Base-by-base conservation (phyloP, 768 basidiomycete species). In the Boletus pseudo-olivaceus region DNA sequence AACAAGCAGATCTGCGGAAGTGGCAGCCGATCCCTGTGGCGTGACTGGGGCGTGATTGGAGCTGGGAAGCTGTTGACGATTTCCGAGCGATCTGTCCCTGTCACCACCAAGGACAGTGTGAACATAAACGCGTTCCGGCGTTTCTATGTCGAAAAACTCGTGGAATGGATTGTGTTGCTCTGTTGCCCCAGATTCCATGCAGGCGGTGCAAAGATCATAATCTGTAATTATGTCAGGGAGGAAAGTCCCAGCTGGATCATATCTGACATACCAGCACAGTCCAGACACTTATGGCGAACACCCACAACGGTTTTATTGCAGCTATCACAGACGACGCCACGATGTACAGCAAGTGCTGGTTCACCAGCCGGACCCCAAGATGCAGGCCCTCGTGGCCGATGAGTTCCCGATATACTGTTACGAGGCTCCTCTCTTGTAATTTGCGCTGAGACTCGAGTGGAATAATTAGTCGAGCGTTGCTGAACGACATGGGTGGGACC, bases 221-320 rank as follows among this genome's bases (percentile, higher is more conserved):
- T 90, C 88, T 86, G 47, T 0, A 53, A 26, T 43, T 44, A 5
- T 30, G 49, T 54, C n/a, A 54, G 58, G 17, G 30, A 15, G 44
- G 42, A 23, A 54, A 19, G 17, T 27, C 2, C 15, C 1, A 23
- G 15, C 5, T 12, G 35, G 7, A 57, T 19, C 20, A 38, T n/a
- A n/a, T 30, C 40, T 5, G 43, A 70, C 78, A 49, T 65, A 88
- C 87, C 77, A 45, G 78, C 75, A 67, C 90, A 93, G 59, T 90
- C 86, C 20, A 90, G 69, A 62, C 91, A 93, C 69, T 93, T 93
- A 68, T 90, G 84, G 41, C 92, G 77, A 51, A 83, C 66, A 11
- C 90, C 91, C 51, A 78, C 72, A 37, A 93, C 76, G 4, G 69
- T 77, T 20, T 69, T 59, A 6, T 76, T 59, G 68, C 91, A 94